A percentile compares a stretch with the other conserved stretches of the same genome.
Evolutionary conservation across 2,329 filamentous ascomycete genomes (phyloP).

Genomic region (Taxawa tesnikishii): DNA sequence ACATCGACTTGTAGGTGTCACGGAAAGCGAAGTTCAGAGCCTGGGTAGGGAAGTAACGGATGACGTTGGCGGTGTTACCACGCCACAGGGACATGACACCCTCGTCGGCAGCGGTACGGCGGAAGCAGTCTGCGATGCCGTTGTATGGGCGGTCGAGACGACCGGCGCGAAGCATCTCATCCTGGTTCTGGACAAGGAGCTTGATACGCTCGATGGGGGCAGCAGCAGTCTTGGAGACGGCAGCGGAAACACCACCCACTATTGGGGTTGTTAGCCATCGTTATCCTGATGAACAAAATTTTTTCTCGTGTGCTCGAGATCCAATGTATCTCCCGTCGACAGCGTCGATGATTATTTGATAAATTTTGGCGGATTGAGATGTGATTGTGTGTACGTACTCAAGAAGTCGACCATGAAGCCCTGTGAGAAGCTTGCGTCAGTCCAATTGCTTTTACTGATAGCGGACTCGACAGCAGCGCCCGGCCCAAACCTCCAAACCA

Average conservation of each 20-base stretch:
- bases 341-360: too few species aligned
- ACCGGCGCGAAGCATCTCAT: conserved; percentile 99
- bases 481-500: background rate
- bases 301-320: conserved; percentile 1
- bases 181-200: conserved; percentile 99
- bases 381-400: conserved; percentile 61
- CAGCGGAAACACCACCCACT: conserved; percentile 99
- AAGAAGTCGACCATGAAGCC: conserved; percentile 97
- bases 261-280: conserved; percentile 30
- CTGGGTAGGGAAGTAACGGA: conserved; percentile 99
- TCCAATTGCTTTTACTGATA: conserved; percentile 3
- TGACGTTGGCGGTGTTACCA: conserved; percentile 99
- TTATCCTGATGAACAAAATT: conserved; percentile 8
- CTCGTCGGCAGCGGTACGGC: conserved; percentile 77
- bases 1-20: conserved; percentile 99
- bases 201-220: conserved; percentile 99
- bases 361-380: too few species aligned
- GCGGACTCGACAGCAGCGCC: background rate
- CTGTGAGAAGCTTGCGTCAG: conserved; percentile 31
- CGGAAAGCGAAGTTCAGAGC: conserved; percentile 99
- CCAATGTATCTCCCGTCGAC: background rate
- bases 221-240: conserved; percentile 99
- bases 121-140: conserved; percentile 93
- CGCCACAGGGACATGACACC: conserved; percentile 94
- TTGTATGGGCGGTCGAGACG: conserved; percentile 96